Evolutionary conservation across 2,329 filamentous ascomycete genomes (phyloP).

Genomic region (Cylindrodendrum hubeiense): DNA sequence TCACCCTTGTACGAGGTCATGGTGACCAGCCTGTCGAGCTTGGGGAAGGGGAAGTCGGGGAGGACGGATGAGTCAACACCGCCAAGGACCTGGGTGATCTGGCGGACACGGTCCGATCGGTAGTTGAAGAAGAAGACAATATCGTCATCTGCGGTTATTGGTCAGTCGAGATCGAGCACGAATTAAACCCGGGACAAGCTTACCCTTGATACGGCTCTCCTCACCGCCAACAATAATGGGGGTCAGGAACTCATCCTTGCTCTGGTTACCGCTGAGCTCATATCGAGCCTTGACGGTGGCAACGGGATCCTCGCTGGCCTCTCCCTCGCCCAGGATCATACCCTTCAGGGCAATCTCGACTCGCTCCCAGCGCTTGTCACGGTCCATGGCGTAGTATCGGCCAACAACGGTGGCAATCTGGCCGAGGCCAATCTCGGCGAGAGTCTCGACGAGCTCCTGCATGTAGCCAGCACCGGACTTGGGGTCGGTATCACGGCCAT

Average conservation of each 20-base stretch:
- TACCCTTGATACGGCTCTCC: slow-evolving; percentile 87
- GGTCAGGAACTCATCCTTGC: slow-evolving; percentile 98
- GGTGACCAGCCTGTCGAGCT: slow-evolving; percentile 86
- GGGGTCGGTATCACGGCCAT: slow-evolving; percentile 97
- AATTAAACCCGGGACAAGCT: slow-evolving; percentile 33
- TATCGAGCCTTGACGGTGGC: slow-evolving; percentile 90
- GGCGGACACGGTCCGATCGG: slow-evolving; percentile 95
- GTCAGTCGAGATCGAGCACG: slow-evolving; percentile 17
- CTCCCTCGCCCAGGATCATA: slow-evolving; percentile 86
- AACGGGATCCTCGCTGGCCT: slow-evolving; percentile 86
- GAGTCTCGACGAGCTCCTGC: slow-evolving; percentile 84
- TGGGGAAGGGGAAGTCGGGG: slow-evolving; percentile 93
- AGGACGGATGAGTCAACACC: slow-evolving; percentile 91
- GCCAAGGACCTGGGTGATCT: slow-evolving; percentile 94
- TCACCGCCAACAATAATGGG: slow-evolving; percentile 94
- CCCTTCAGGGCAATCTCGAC: slow-evolving; percentile 92
- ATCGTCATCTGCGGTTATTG: slow-evolving; percentile 75
- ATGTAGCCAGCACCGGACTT: slow-evolving; percentile 92
- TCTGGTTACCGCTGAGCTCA: slow-evolving; percentile 72
- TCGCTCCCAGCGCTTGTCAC: slow-evolving; percentile 98
- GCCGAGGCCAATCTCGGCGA: slow-evolving; percentile 86
- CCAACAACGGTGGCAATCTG: slow-evolving; percentile 94
- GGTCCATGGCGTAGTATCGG: slow-evolving; percentile 99
- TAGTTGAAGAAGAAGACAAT: slow-evolving; percentile 99
- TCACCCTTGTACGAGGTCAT: slow-evolving; percentile 99